Base-by-base conservation (phyloP, 2,329 filamentous ascomycete species). In the Tolypocladium capitatum region DNA sequence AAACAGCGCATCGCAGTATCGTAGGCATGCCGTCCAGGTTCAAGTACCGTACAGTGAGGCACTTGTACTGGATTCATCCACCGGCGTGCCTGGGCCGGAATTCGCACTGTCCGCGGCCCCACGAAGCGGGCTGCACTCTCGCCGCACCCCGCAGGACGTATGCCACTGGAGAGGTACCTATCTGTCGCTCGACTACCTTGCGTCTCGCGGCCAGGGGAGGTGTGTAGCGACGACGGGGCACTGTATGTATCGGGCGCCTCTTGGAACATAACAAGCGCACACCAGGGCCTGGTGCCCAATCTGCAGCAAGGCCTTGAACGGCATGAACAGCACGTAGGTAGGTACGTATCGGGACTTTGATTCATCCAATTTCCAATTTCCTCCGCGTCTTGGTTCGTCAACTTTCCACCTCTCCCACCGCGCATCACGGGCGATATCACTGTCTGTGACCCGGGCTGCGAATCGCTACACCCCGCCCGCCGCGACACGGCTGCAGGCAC, bases 281-380 rank as follows among this genome's bases (percentile, higher is more conserved):
- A 18, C 24, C 28, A 20, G 13, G 18, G 27, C n/a, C 32, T 13
- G 44, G 38, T 38, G 46, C 46, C 46, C 46, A 47, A 47, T 32
- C 46, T 44, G 46, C 46, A 36, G 43, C 46, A 24, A 11, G 24
- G 40, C 40, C 46, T 30, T 18, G 46, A 28, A 38, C 32, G 9
- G 40, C 46, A 43, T 44, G 27, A n/a, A 44, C 41, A 32, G 38
- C 45, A n/a, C n/a, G n/a, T n/a, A n/a, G n/a, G n/a, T n/a, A n/a
- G n/a, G n/a, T n/a, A 47, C 21, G 36, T 41, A 36, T 40, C n/a
- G 28, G 27, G n/a, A 38, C 36, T 8, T 47, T 13, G 30, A 43
- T n/a, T n/a, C n/a, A n/a, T n/a, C n/a, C n/a, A n/a, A n/a, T n/a
- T n/a, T n/a, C n/a, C n/a, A n/a, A n/a, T 40, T 32, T 40, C 45